A percentile compares a stretch with the other conserved stretches of the same genome.
phyloP scores from a whole-genome alignment of 1,284 basidiomycete genomes.

The Irpex sp. region DNA sequence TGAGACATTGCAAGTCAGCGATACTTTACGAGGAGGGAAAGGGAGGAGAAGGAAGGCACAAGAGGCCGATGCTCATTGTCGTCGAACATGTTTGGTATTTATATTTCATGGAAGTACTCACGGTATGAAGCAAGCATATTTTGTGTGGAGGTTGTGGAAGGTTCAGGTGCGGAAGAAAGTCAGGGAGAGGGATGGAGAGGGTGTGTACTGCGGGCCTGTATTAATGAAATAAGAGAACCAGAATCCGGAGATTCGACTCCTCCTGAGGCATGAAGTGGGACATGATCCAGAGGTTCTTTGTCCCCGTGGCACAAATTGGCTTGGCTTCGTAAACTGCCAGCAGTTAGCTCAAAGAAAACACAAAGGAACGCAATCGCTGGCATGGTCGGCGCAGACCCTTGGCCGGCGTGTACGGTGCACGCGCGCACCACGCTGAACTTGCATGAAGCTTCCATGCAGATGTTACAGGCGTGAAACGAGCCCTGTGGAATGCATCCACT shows the following conservation, averaged over 20 bases:
- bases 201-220: background rate
- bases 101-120: background rate
- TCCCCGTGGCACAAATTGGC: background rate
- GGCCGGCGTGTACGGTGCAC: background rate
- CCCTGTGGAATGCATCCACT: background rate
- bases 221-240: background rate
- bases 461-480: background rate
- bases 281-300: background rate
- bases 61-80: background rate
- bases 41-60: conserved; percentile 7
- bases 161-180: background rate
- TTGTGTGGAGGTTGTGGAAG: background rate
- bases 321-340: background rate
- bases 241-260: background rate
- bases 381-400: background rate
- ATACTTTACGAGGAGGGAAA: conserved; percentile 12
- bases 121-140: background rate
- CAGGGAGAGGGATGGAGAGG: background rate
- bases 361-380: background rate
- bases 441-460: background rate
- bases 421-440: background rate
- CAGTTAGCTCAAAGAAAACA: background rate
- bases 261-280: background rate
- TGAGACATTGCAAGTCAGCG: conserved; percentile 40
- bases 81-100: background rate